These are phyloP conservation scores for Colletotrichum sojae DNA, from an alignment of 2,329 filamentous ascomycete species.

Conservation along the genomic window DNA sequence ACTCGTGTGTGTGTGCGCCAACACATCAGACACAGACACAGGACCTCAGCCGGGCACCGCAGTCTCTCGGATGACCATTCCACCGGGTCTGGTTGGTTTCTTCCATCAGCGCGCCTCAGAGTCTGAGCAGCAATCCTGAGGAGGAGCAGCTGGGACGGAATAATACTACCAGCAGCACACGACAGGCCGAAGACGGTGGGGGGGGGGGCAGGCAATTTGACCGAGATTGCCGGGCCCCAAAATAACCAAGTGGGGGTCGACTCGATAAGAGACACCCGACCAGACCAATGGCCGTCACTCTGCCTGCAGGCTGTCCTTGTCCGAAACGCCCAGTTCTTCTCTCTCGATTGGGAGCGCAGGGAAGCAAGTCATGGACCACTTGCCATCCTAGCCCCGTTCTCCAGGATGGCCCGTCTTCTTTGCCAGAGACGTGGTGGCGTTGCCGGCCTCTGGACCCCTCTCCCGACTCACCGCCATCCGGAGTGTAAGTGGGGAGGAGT, in stretches of 20 bases:
- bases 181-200: conserved; percentile 29
- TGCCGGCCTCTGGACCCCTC: conserved; percentile 23
- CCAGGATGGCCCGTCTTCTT: conserved; percentile 27
- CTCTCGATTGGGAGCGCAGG: conserved; percentile 29
- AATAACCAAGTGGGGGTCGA: conserved; percentile 33
- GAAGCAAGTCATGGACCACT: conserved; percentile 28
- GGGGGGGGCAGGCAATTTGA: conserved; percentile 39
- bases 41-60: conserved; percentile 32
- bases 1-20: neutral
- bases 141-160: neutral
- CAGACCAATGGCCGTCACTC: conserved; percentile 26
- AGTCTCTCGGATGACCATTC: conserved; percentile 33
- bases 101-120: conserved; percentile 10
- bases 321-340: conserved; percentile 33
- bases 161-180: conserved; percentile 8
- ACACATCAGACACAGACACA: neutral
- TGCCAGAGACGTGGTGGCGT: conserved; percentile 24
- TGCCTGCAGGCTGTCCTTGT: conserved; percentile 13
- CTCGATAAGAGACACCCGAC: conserved; percentile 32
- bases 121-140: neutral
- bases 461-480: conserved; percentile 39
- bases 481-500: too few relatives aligned
- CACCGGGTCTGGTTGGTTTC: conserved; percentile 33
- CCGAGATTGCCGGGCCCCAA: conserved; percentile 42
- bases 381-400: conserved; percentile 30